Percentiles rank a stretch among this genome's conserved stretches.
phyloP scores from a whole-genome alignment of 2,329 filamentous ascomycete species.

The Colletotrichum trifolii region DNA sequence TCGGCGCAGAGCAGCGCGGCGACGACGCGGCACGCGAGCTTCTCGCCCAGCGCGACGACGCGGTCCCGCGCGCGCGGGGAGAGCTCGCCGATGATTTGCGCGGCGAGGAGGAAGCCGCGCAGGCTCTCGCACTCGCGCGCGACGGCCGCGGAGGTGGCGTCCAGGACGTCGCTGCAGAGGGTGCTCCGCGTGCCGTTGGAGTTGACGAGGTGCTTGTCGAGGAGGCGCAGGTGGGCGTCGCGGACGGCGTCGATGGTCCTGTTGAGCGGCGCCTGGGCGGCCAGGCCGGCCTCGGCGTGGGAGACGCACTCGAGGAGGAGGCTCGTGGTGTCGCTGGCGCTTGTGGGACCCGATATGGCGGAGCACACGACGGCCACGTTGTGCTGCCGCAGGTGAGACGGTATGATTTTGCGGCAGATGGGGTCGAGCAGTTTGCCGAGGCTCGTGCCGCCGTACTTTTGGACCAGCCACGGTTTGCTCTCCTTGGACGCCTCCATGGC shows the following conservation, averaged over 20 bases:
- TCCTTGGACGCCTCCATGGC: conserved; percentile 43
- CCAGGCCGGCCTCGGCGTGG: conserved; percentile 53
- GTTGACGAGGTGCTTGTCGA: conserved; percentile 62
- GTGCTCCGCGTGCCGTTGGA: conserved; percentile 81
- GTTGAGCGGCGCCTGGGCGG: conserved; percentile 27
- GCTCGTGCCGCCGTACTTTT: conserved; percentile 96
- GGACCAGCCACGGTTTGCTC: conserved; percentile 79
- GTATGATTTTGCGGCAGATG: conserved; percentile 49
- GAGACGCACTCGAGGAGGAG: conserved; percentile 61
- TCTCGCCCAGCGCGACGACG: conserved; percentile 94
- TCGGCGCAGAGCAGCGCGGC: conserved; percentile 83
- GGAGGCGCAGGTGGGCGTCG: conserved; percentile 18
- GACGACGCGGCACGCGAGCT: conserved; percentile 93
- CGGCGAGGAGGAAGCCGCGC: conserved; percentile 75
- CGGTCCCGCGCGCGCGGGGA: conserved; percentile 83
- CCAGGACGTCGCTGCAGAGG: conserved; percentile 84
- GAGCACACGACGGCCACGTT: conserved; percentile 95
- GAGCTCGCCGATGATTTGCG: conserved; percentile 77
- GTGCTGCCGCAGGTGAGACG: conserved; percentile 56
- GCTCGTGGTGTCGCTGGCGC: conserved; percentile 94
- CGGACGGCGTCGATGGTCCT: conserved; percentile 25
- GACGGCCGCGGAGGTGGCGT: conserved; percentile 74
- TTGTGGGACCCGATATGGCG: conserved; percentile 91
- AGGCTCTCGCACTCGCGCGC: conserved; percentile 81
- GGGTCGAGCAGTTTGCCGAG: conserved; percentile 90